Base-by-base conservation (phyloP, 2,329 filamentous ascomycete species). In the Trichoderma sp. region DNA sequence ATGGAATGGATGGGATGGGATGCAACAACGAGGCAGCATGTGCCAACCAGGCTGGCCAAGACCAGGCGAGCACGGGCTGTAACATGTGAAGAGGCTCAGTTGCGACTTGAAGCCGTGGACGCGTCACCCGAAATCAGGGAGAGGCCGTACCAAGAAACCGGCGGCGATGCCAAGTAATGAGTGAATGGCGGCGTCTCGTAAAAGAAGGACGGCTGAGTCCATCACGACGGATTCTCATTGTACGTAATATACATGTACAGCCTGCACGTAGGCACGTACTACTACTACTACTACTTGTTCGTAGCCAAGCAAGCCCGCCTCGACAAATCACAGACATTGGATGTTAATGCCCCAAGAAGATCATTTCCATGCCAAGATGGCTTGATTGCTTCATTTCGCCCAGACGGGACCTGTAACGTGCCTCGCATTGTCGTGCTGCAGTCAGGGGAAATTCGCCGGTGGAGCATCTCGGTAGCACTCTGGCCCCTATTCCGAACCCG, bases 11-110 rank as follows among this genome's bases (percentile, higher is more conserved):
- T 19, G 19, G 53, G 50, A 64, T 54, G 27, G 52, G n/a, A 32
- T 48, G 42, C 50, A 64, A 37, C 60, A 64, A 45, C 22, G 42
- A 35, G 32, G 12, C 58, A 61, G 27, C 32, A 56, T 64, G 50
- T 64, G 61, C 50, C 61, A 35, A 12, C 50, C 39, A 45, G 61
- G 61, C 61, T 64, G 61, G 61, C 35, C 50, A 42, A 54, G 61
- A 54, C 48, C 45, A 64, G 27, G 35, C 45, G 35, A 56, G 50
- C 60, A 64, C 60, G 60, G 60, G 34, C 60, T 63, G 60, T 64
- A 27, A 32, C 48, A 54, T 39, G 48, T 64, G 37, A 56, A 34
- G 25, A 61, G 35, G 34, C 17, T 59, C 35, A 39, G 57, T 32
- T 35, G 50, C 25, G 29, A 50, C 22, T 42, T 39, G 22, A 27